Percentiles rank a stretch among this genome's conserved stretches.
phyloP scores from a whole-genome alignment of 805 yeast species.

The Pichia ethanolica region DNA sequence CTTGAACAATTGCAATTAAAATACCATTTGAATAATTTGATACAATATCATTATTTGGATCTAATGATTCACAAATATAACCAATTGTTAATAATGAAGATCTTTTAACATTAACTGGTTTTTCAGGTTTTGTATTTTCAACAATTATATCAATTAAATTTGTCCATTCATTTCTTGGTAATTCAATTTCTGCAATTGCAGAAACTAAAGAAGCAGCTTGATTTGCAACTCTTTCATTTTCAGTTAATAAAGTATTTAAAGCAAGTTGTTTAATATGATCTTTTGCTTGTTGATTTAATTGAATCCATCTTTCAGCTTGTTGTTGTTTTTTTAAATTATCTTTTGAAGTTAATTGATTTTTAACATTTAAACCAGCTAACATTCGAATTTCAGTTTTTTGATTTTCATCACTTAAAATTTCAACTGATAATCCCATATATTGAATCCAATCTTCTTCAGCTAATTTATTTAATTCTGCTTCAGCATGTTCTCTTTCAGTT shows the following conservation, averaged over 20 bases:
- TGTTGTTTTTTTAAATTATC: conserved; percentile 50
- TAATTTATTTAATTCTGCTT: conserved; percentile 60
- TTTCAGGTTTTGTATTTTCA: conserved; percentile 73
- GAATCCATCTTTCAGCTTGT: conserved; percentile 70
- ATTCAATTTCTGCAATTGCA: conserved; percentile 92
- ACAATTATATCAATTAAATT: conserved; percentile 78
- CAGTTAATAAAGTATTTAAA: conserved; percentile 53
- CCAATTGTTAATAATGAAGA: conserved; percentile 88
- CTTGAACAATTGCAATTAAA: conserved; percentile 92
- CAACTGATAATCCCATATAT: conserved; percentile 62
- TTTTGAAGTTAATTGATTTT: conserved; percentile 83
- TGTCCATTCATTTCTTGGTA: conserved; percentile 84
- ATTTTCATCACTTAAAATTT: conserved; percentile 58
- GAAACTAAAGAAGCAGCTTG: conserved; percentile 92
- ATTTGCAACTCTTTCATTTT: conserved; percentile 73
- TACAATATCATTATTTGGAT: conserved; percentile 70
- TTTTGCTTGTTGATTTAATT: conserved; percentile 48
- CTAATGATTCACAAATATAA: conserved; percentile 91
- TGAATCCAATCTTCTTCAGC: conserved; percentile 71
- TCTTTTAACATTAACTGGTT: conserved; percentile 73
- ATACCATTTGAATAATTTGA: conserved; percentile 85
- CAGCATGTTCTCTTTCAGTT: conserved; percentile 65
- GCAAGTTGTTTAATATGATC: conserved; percentile 59
- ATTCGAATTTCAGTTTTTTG: conserved; percentile 76
- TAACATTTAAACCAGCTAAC: conserved; percentile 81